A percentile compares a stretch with the other conserved stretches of the same genome.
These are phyloP conservation scores for Crithidia acanthocephali DNA, from an alignment of 208 protist genomes.

Conservation along the genomic window DNA sequence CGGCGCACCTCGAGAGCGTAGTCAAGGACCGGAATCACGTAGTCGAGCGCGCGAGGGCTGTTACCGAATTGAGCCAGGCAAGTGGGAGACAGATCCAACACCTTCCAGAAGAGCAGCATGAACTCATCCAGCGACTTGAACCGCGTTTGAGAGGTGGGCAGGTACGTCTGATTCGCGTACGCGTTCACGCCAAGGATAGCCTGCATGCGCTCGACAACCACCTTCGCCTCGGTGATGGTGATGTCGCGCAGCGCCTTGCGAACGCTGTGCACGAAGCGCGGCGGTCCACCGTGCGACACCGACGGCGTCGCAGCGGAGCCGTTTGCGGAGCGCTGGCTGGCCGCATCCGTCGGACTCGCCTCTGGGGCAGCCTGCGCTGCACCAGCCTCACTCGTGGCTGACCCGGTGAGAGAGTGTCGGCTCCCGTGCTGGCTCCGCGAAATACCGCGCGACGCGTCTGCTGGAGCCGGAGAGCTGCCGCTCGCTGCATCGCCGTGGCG, in stretches of 20 bases:
- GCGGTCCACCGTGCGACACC: constrained; percentile 8
- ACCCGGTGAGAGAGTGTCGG: neutral
- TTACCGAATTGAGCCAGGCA: constrained; percentile 55
- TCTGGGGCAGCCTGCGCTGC: neutral
- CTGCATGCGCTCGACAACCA: constrained; percentile 51
- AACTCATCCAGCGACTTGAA: constrained; percentile 72
- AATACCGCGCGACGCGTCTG: neutral
- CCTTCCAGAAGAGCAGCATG: constrained; percentile 87
- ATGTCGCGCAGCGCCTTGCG: constrained; percentile 67
- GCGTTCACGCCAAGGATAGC: constrained; percentile 60
- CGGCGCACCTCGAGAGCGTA: constrained; percentile 72
- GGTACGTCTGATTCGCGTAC: constrained; percentile 67
- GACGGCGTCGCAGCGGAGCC: neutral
- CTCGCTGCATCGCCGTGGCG: neutral
- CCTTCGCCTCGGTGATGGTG: constrained; percentile 72
- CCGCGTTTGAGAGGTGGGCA: constrained; percentile 73
- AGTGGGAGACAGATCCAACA: constrained; percentile 75
- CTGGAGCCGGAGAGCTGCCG: too few relatives aligned
- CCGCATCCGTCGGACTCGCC: neutral
- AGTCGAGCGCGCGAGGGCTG: constrained; percentile 47
- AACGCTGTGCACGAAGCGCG: constrained; percentile 65
- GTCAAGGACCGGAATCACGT: constrained; percentile 77
- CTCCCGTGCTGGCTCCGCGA: neutral
- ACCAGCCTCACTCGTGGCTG: neutral
- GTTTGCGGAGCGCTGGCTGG: constrained; percentile 12